Evolutionary conservation across 2,329 filamentous ascomycete species (phyloP).

Genomic region (Cylindrodendrum hubeiense): DNA sequence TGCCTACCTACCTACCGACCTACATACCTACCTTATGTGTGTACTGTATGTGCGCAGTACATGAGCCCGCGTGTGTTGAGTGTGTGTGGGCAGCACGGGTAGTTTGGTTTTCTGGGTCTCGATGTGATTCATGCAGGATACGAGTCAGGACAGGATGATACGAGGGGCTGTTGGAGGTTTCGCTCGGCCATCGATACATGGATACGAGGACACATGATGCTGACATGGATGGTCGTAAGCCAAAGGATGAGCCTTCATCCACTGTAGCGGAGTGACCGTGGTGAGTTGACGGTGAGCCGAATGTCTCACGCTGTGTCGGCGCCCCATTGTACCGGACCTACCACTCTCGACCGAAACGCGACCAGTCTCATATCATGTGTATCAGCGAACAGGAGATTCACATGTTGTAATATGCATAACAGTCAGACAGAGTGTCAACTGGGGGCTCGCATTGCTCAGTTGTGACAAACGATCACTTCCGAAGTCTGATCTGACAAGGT

Average conservation of each 20-base stretch:
- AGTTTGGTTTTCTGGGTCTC: constrained; percentile 25
- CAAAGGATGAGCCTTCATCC: neutral
- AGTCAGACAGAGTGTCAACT: neutral
- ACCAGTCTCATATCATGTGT: neutral
- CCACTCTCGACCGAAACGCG: constrained; percentile 1
- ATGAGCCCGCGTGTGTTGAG: too few species aligned
- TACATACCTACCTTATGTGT: too few species aligned
- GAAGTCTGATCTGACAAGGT: neutral
- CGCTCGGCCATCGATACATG: constrained; percentile 1
- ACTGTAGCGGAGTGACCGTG: neutral
- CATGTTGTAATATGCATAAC: neutral
- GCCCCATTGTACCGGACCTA: neutral
- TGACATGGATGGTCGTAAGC: constrained; percentile 24
- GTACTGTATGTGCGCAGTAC: too few species aligned
- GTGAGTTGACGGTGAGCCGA: constrained; percentile 15
- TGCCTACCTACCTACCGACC: too few species aligned
- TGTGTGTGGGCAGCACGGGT: constrained; percentile 21
- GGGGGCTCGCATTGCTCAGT: neutral
- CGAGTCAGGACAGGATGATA: constrained; percentile 34
- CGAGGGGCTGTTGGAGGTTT: constrained; percentile 13
- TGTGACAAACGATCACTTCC: neutral
- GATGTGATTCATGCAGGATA: constrained; percentile 44
- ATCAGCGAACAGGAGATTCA: neutral
- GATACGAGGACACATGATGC: constrained; percentile 23
- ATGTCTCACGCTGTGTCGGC: constrained; percentile 8